These are phyloP conservation scores for Aspergillus pseudotamarii DNA, from an alignment of 2,329 filamentous ascomycete genomes.

Conservation along the genomic window DNA sequence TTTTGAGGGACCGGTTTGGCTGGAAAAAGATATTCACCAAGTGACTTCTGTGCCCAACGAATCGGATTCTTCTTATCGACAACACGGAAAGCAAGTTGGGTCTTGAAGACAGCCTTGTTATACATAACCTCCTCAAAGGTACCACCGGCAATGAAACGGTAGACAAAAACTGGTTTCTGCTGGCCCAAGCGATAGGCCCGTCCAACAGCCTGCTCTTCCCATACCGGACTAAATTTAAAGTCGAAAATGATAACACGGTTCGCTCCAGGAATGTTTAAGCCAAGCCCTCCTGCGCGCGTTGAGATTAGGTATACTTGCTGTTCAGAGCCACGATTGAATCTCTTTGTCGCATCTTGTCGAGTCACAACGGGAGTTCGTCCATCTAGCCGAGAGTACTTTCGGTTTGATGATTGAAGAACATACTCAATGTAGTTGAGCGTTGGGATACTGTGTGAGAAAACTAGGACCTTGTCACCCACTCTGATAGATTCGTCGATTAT, in stretches of 20 bases:
- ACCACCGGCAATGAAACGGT: conserved; percentile 75
- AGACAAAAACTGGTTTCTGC: conserved; percentile 77
- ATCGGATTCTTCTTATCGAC: conserved; percentile 80
- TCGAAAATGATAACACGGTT: conserved; percentile 88
- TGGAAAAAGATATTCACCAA: conserved; percentile 60
- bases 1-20: conserved; percentile 57
- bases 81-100: conserved; percentile 74
- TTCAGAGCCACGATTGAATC: conserved; percentile 65
- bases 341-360: conserved; percentile 66
- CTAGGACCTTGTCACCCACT: conserved; percentile 71
- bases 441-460: conserved; percentile 75
- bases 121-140: conserved; percentile 78
- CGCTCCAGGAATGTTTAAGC: conserved; percentile 80
- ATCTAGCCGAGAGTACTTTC: conserved; percentile 65
- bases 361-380: conserved; percentile 60
- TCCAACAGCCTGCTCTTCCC: conserved; percentile 85
- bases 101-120: conserved; percentile 78
- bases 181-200: conserved; percentile 86
- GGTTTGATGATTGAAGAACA: conserved; percentile 54
- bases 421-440: conserved; percentile 70
- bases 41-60: conserved; percentile 63
- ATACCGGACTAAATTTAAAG: conserved; percentile 75
- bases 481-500: conserved; percentile 69
- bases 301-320: conserved; percentile 74
- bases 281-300: conserved; percentile 77